phyloP scores from a whole-genome alignment of 2,329 filamentous ascomycete genomes.

The Fusarium palustre region DNA sequence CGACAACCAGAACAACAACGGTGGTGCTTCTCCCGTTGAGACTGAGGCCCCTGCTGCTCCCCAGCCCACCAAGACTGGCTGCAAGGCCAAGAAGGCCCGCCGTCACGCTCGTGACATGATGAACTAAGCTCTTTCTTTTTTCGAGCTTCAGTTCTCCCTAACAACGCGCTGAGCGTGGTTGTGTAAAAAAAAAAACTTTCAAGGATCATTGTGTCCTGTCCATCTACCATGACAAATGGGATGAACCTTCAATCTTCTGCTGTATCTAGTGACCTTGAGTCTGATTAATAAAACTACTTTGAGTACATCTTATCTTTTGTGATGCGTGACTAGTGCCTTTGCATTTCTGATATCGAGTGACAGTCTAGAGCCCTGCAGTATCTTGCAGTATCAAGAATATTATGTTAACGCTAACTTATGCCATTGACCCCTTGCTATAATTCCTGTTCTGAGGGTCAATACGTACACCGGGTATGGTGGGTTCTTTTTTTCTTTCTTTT shows the following conservation, averaged over 20 bases:
- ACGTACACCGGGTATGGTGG: too few species aligned
- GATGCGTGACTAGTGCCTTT: background rate
- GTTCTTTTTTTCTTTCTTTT: too few species aligned
- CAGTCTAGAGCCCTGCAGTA: too few species aligned
- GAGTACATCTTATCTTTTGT: background rate
- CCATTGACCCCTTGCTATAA: too few species aligned
- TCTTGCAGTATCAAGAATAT: too few species aligned
- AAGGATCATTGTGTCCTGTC: slow-evolving; percentile 29
- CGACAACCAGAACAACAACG: slow-evolving; percentile 8
- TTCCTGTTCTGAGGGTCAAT: too few species aligned
- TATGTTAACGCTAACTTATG: too few species aligned
- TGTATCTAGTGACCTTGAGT: slow-evolving; percentile 47
- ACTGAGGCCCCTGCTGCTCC: slow-evolving; percentile 26
- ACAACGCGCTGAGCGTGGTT: slow-evolving; percentile 37
- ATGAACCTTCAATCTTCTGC: slow-evolving; percentile 45
- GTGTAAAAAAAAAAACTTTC: slow-evolving; percentile 18
- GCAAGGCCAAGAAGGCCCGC: slow-evolving; percentile 45
- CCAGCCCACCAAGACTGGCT: slow-evolving; percentile 37
- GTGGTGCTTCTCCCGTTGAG: slow-evolving; percentile 21
- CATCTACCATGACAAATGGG: slow-evolving; percentile 10
- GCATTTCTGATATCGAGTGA: too few species aligned
- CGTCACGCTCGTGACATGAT: slow-evolving; percentile 43
- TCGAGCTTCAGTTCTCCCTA: slow-evolving; percentile 2
- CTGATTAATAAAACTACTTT: slow-evolving; percentile 30
- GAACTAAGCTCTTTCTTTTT: slow-evolving; percentile 36